Evolutionary conservation across 148 eudicot genomes (phyloP).

Genomic region (Rhododendron henanense): DNA sequence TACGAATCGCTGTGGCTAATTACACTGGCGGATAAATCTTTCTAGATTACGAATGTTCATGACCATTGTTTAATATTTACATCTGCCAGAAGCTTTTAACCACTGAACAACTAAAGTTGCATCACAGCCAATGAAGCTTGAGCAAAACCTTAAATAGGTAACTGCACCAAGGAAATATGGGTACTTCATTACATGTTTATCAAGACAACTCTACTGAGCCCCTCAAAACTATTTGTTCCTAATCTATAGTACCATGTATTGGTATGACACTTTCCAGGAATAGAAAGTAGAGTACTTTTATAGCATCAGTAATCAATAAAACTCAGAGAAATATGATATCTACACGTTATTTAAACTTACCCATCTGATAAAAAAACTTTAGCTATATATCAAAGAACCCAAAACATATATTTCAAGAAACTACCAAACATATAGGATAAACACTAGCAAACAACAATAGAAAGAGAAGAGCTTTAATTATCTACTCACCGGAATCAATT

Average conservation of each 20-base stretch:
- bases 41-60: not conserved
- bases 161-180: not conserved
- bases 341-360: not conserved
- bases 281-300: not conserved
- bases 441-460: not conserved
- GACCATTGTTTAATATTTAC: not conserved
- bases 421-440: not conserved
- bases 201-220: not conserved
- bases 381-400: not conserved
- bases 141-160: not conserved
- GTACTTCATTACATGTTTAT: not conserved
- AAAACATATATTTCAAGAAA: not conserved
- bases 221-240: not conserved
- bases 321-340: not conserved
- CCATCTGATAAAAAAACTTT: not conserved
- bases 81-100: not conserved
- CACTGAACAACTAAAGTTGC: not conserved
- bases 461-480: not conserved
- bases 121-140: not conserved
- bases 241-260: not conserved
- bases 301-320: not conserved
- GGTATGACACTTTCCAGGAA: not conserved
- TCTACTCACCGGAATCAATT: constrained; percentile 36
- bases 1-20: not conserved
- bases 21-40: not conserved